Evolutionary conservation across 108 stramenopile genomes (phyloP).

Genomic region (Licmophora abbreviata): DNA sequence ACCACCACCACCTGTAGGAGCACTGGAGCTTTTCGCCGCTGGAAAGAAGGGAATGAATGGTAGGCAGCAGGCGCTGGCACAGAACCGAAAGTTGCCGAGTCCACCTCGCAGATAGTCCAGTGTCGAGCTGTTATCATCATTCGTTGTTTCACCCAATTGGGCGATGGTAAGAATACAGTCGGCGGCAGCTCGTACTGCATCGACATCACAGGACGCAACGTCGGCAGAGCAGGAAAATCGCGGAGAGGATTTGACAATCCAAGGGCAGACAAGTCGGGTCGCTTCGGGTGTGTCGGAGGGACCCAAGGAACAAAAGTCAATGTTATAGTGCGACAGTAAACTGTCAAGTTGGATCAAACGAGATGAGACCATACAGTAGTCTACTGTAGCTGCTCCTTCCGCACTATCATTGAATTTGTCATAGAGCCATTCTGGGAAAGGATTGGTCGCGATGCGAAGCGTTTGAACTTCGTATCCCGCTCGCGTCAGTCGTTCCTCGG

Average conservation of each 20-base stretch:
- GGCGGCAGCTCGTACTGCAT: conserved; percentile 35
- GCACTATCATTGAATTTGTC: background rate
- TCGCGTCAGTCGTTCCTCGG: no score
- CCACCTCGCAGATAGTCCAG: conserved; percentile 48
- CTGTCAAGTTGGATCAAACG: conserved; percentile 31
- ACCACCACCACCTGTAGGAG: no score
- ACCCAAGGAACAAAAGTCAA: conserved; percentile 70
- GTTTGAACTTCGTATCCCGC: conserved; percentile 72
- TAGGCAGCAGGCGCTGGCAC: conserved; percentile 34
- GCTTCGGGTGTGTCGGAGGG: conserved; percentile 35
- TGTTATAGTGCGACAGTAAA: conserved; percentile 24
- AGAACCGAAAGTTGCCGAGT: conserved; percentile 77
- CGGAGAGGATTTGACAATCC: conserved; percentile 33
- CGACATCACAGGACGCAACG: conserved; percentile 26
- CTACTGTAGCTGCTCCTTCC: conserved; percentile 2
- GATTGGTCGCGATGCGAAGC: conserved; percentile 76
- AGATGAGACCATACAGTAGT: conserved; percentile 1
- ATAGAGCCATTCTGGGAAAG: conserved; percentile 72
- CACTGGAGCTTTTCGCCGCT: conserved; percentile 36
- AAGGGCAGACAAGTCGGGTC: conserved; percentile 25
- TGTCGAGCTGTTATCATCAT: conserved; percentile 5
- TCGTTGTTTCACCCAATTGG: conserved; percentile 13
- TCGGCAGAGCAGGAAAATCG: conserved; percentile 58
- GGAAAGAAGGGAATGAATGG: conserved; percentile 75
- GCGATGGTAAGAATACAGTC: conserved; percentile 45